These are phyloP conservation scores for Avena atlantica DNA, from an alignment of 176 grass and related monocot genomes.

Conservation along the genomic window DNA sequence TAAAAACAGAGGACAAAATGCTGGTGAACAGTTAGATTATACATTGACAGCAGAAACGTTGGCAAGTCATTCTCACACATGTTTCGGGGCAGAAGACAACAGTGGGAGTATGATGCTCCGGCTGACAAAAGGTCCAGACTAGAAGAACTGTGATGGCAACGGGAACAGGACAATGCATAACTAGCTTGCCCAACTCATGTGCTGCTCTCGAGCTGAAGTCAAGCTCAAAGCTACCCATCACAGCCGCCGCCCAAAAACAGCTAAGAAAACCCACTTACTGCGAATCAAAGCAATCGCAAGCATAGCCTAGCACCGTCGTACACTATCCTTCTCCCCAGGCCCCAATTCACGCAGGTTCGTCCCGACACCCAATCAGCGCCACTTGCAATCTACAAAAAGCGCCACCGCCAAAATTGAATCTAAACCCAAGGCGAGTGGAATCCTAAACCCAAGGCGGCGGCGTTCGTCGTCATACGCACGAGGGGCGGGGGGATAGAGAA, in stretches of 20 bases:
- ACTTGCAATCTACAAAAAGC: background rate
- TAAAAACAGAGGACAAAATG: background rate
- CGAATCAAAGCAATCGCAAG: background rate
- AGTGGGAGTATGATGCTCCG: background rate
- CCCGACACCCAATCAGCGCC: background rate
- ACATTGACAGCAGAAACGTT: background rate
- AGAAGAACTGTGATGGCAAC: no score
- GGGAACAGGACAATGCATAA: background rate
- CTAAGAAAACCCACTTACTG: background rate
- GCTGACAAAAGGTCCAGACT: background rate
- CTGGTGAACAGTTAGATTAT: background rate
- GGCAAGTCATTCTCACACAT: background rate
- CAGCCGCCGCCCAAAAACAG: background rate
- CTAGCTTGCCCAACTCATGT: conserved; percentile 6
- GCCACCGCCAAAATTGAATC: conserved; percentile 16
- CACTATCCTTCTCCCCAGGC: no score
- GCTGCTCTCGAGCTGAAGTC: background rate
- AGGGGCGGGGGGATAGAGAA: background rate
- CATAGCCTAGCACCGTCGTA: background rate
- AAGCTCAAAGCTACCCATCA: background rate
- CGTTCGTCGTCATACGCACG: background rate
- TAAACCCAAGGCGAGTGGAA: background rate
- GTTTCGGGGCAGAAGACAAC: background rate
- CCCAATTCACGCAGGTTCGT: no score
- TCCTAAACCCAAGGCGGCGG: no score